Conservation (phyloP, 2,329 filamentous ascomycete species). For the Aspergillus sojae region DNA sequence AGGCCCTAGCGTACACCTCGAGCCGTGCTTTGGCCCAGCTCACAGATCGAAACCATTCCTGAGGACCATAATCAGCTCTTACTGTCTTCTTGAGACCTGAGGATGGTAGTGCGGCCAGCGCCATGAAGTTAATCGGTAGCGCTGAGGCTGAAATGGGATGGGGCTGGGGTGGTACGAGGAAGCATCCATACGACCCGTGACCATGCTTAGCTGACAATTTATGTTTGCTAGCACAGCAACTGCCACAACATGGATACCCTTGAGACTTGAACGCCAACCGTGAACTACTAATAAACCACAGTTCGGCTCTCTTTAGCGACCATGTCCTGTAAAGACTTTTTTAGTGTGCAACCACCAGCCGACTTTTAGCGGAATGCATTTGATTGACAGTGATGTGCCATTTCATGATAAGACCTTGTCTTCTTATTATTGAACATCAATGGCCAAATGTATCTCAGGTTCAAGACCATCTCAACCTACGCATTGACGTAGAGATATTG, state of each 20-base stretch:
- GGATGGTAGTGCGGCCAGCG: background rate
- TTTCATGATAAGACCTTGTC: background rate
- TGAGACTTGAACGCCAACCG: background rate
- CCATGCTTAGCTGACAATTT: background rate
- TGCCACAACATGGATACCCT: background rate
- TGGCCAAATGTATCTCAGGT: background rate
- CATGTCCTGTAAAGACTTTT: background rate
- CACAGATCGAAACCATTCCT: background rate
- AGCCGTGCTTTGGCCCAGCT: background rate
- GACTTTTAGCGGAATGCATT: background rate
- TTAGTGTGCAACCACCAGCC: background rate
- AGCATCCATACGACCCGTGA: background rate
- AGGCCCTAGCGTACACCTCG: background rate
- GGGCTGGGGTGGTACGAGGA: background rate
- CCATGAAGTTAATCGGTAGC: background rate
- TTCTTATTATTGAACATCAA: too few species aligned
- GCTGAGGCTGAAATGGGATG: background rate
- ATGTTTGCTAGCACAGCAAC: background rate
- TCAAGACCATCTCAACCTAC: background rate
- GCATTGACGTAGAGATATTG: background rate
- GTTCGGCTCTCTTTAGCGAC: background rate
- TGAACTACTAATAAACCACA: background rate
- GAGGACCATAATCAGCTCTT: background rate
- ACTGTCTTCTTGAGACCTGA: background rate
- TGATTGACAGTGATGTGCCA: background rate